These are phyloP conservation scores for Lodderomyces orthopsilosis DNA, from an alignment of 1,139 yeast species.

Conservation along the genomic window DNA sequence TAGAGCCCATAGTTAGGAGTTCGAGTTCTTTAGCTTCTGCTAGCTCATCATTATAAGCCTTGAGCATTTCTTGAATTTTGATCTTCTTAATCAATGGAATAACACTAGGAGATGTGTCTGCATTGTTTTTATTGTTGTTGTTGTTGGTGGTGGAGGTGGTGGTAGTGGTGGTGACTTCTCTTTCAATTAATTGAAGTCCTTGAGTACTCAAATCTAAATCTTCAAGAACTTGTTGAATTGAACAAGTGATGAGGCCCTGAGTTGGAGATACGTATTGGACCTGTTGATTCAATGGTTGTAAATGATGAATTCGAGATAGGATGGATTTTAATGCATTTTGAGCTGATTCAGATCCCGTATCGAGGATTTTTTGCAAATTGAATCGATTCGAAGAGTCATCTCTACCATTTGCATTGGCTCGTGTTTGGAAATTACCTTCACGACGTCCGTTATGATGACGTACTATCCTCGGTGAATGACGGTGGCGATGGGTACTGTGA, in stretches of 20 bases:
- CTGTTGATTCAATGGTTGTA: constrained; percentile 5
- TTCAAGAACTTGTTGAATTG: constrained; percentile 3
- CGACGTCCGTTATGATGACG: background rate
- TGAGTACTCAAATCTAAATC: constrained; percentile 22
- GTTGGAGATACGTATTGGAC: constrained; percentile 26
- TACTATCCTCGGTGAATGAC: background rate
- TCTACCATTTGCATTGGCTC: too few species aligned
- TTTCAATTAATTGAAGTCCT: constrained; percentile 30
- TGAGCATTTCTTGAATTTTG: constrained; percentile 32
- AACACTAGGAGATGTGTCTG: constrained; percentile 6
- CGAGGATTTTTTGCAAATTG: constrained; percentile 10
- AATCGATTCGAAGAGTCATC: background rate
- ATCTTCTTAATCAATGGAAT: constrained; percentile 30
- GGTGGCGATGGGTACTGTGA: constrained; percentile 1
- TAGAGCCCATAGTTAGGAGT: constrained; percentile 34
- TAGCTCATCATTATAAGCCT: constrained; percentile 29
- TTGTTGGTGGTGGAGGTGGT: background rate
- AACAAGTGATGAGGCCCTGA: constrained; percentile 15
- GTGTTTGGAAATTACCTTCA: background rate
- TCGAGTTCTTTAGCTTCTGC: constrained; percentile 33
- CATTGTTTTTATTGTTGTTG: background rate
- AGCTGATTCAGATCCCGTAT: constrained; percentile 21
- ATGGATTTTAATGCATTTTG: constrained; percentile 31
- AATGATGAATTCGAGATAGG: constrained; percentile 23
- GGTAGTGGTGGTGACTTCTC: constrained; percentile 12